A percentile compares a stretch with the other conserved stretches of the same genome.
phyloP scores from a whole-genome alignment of 371 early-diverging fungal species.

The Apophysomyces sp. region DNA sequence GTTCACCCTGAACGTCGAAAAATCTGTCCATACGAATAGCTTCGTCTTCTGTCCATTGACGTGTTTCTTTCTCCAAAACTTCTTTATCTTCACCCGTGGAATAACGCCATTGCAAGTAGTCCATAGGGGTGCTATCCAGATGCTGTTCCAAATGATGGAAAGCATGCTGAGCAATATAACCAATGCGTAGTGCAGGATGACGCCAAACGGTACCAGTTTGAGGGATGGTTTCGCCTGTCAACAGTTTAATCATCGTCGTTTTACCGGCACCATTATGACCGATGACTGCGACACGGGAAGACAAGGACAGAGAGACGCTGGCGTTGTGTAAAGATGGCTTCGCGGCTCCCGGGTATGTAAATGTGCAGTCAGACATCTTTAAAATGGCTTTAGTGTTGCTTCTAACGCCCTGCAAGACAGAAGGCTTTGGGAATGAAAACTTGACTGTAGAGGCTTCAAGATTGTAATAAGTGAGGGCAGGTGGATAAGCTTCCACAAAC shows the following conservation, averaged over 20 bases:
- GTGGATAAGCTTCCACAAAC: conserved; percentile 60
- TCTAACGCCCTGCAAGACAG: conserved; percentile 72
- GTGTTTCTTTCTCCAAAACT: conserved; percentile 72
- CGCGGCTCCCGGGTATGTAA: conserved; percentile 64
- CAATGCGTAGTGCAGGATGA: conserved; percentile 75
- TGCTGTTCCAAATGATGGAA: conserved; percentile 87
- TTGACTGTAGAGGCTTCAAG: conserved; percentile 66
- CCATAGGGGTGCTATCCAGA: conserved; percentile 77
- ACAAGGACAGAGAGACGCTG: conserved; percentile 64
- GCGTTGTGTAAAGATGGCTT: conserved; percentile 65
- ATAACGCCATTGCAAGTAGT: conserved; percentile 85
- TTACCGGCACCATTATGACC: conserved; percentile 88
- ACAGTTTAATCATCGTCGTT: conserved; percentile 81
- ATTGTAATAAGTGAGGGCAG: conserved; percentile 70
- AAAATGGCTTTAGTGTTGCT: conserved; percentile 78
- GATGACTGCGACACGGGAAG: conserved; percentile 79
- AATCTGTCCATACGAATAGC: conserved; percentile 60
- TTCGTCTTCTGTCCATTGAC: conserved; percentile 71
- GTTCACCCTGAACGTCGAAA: conserved; percentile 57
- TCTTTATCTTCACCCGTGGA: conserved; percentile 79
- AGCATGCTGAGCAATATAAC: conserved; percentile 89
- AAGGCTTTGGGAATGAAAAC: conserved; percentile 76
- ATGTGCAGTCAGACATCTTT: conserved; percentile 67
- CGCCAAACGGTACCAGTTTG: conserved; percentile 70
- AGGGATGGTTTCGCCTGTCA: conserved; percentile 72